These are phyloP conservation scores for Xylariales sp. DNA, from an alignment of 2,329 filamentous ascomycete species.

Conservation along the genomic window DNA sequence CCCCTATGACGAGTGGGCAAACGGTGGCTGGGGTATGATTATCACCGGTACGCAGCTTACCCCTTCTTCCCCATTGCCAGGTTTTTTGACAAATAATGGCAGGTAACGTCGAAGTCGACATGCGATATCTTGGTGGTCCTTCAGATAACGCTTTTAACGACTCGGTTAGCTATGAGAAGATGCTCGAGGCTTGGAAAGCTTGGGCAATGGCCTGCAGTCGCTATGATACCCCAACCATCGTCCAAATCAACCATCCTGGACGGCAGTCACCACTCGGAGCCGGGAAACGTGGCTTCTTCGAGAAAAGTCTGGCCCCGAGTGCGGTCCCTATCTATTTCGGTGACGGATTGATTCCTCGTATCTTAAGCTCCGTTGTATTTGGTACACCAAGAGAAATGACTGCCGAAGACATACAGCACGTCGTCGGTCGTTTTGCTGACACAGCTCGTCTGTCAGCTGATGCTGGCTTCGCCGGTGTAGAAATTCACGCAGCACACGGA, in stretches of 20 bases:
- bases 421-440: slow-evolving; percentile 47
- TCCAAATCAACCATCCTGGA: slow-evolving; percentile 45
- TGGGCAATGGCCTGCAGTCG: slow-evolving; percentile 29
- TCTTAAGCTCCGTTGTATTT: slow-evolving; percentile 34
- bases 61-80: not conserved
- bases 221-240: slow-evolving; percentile 32
- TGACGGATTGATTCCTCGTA: slow-evolving; percentile 26
- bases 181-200: slow-evolving; percentile 32
- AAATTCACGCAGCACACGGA: slow-evolving; percentile 48
- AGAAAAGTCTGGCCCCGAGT: slow-evolving; percentile 38
- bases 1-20: slow-evolving; percentile 49
- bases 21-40: slow-evolving; percentile 48
- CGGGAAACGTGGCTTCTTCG: slow-evolving; percentile 30
- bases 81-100: not conserved
- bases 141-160: slow-evolving; percentile 31
- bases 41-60: slow-evolving; percentile 34
- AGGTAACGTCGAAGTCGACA: slow-evolving; percentile 26
- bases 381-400: slow-evolving; percentile 55
- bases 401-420: slow-evolving; percentile 45
- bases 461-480: slow-evolving; percentile 40
- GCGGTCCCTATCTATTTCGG: slow-evolving; percentile 39
- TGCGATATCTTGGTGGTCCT: slow-evolving; percentile 29
- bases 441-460: slow-evolving; percentile 43
- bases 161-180: slow-evolving; percentile 20
- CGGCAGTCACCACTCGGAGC: slow-evolving; percentile 36